Evolutionary conservation across 2,329 filamentous ascomycete genomes (phyloP), one percentile per base, ranked within the genome.

Genomic region (Mycosphaerella sp.): DNA sequence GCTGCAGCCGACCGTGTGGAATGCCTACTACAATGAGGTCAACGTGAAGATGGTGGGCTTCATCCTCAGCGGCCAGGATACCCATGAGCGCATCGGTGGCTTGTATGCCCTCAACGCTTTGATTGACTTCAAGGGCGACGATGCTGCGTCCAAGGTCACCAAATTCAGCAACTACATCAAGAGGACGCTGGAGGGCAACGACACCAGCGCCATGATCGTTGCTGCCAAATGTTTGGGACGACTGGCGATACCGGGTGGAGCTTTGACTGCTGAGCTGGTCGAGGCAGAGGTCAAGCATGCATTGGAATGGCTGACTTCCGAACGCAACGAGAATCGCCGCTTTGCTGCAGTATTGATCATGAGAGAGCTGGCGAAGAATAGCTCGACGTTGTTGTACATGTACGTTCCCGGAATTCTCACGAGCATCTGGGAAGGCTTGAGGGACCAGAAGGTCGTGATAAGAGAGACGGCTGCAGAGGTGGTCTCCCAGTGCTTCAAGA

Each of bases 281-380:
- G 93, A 98, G 68, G 92, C 90, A 51, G 92, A 98, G 72, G 91
- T 97, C 58, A 95, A 96, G 71, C 93, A 90, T 14, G 91, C 95
- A 1, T 78, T 98, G 51, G 93, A 98, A 74, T 97, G 91, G 88
- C 81, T 98, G 54, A 92, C 97, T 69, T 91, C 91, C 46, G 95
- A 97, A 69, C 83, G 92, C 61, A 85, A 95, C 64, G 93, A 98
- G 74, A 92, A 92, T 68, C 82, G 92, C 63, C 83, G 93, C 64
- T 96, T 97, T 69, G 92, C 91, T 55, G 91, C 93, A 14, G 92
- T 95, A 6, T 80, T 98, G 23, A 85, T 95, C 32, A 80, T 98
- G 51, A 83, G 91, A 55, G 93, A 98, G 70, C 79, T 98, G 55
- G 90, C 91, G 6, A 84, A 88, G 64, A 95, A 93, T 69, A 95